Conservation (phyloP, 495 filamentous ascomycete species). For the Trichocladium uniseriatum region DNA sequence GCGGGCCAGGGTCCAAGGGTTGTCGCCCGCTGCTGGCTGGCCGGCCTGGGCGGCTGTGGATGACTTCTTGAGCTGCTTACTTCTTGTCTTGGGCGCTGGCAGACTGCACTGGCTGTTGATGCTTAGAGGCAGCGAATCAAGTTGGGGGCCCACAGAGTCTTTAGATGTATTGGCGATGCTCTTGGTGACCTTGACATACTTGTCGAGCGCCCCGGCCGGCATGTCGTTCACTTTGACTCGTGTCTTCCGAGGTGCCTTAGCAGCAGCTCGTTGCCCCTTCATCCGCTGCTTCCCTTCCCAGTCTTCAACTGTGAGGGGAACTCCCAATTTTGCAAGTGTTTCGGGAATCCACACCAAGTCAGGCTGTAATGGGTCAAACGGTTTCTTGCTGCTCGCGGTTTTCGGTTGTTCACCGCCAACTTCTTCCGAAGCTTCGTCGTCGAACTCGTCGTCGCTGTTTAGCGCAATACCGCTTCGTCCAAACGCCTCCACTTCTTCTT, state of each 20-base stretch:
- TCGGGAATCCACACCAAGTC: slow-evolving; percentile 68
- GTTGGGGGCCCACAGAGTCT: not conserved
- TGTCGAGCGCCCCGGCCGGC: slow-evolving; percentile 25
- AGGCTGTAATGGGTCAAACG: slow-evolving; percentile 61
- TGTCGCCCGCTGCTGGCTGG: slow-evolving; percentile 21
- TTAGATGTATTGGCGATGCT: slow-evolving; percentile 5
- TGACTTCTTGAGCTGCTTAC: slow-evolving; percentile 27
- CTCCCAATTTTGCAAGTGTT: slow-evolving; percentile 55
- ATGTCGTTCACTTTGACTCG: slow-evolving; percentile 22
- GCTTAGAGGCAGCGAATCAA: slow-evolving; percentile 7
- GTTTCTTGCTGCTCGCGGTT: slow-evolving; percentile 38
- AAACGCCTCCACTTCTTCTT: slow-evolving; percentile 42
- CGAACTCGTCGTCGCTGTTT: slow-evolving; percentile 47
- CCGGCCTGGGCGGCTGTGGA: slow-evolving; percentile 12
- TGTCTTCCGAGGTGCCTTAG: slow-evolving; percentile 21
- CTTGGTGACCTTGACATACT: slow-evolving; percentile 35
- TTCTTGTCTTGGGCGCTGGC: slow-evolving; percentile 12
- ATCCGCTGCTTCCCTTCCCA: slow-evolving; percentile 59
- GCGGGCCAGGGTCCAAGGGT: slow-evolving; percentile 38
- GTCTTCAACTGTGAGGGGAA: slow-evolving; percentile 61
- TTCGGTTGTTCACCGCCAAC: slow-evolving; percentile 13
- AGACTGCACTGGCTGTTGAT: slow-evolving; percentile 3
- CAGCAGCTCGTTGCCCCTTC: slow-evolving; percentile 26
- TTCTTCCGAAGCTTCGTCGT: slow-evolving; percentile 41
- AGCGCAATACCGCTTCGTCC: slow-evolving; percentile 42